Evolutionary conservation across 1,139 yeast species (phyloP).

Genomic region (Scheffersomyces lignicola): DNA sequence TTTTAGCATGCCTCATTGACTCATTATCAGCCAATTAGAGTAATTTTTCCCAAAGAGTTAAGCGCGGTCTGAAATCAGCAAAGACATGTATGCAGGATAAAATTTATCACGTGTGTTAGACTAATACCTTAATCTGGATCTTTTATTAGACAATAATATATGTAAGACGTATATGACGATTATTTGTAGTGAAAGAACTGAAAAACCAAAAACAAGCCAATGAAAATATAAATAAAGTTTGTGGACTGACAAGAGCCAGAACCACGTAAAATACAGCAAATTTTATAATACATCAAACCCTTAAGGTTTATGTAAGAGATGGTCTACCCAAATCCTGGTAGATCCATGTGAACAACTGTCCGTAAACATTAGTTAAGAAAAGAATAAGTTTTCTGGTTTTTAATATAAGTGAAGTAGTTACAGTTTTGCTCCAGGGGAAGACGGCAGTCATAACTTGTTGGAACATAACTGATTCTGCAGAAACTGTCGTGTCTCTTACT

Average conservation of each 20-base stretch:
- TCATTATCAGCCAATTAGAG: slow-evolving; percentile 35
- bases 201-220: too few relatives aligned
- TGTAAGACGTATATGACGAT: too few relatives aligned
- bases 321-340: slow-evolving; percentile 3
- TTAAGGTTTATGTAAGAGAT: too few relatives aligned
- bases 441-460: neutral
- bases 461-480: neutral
- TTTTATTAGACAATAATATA: too few relatives aligned
- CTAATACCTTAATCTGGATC: too few relatives aligned
- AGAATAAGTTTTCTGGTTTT: neutral
- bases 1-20: slow-evolving; percentile 19
- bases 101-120: neutral
- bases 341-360: slow-evolving; percentile 3
- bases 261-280: too few relatives aligned
- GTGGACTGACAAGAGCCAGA: too few relatives aligned
- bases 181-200: too few relatives aligned
- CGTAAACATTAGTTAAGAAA: neutral
- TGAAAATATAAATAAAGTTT: too few relatives aligned
- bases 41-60: slow-evolving; percentile 21
- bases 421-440: neutral
- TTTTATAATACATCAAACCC: too few relatives aligned
- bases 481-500: neutral
- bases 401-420: neutral
- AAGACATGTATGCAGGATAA: slow-evolving; percentile 1
- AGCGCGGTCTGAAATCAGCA: slow-evolving; percentile 47